A percentile compares a stretch with the other conserved stretches of the same genome.
Evolutionary conservation across 2,329 filamentous ascomycete genomes (phyloP).

Genomic region (Cordyceps farinosa): DNA sequence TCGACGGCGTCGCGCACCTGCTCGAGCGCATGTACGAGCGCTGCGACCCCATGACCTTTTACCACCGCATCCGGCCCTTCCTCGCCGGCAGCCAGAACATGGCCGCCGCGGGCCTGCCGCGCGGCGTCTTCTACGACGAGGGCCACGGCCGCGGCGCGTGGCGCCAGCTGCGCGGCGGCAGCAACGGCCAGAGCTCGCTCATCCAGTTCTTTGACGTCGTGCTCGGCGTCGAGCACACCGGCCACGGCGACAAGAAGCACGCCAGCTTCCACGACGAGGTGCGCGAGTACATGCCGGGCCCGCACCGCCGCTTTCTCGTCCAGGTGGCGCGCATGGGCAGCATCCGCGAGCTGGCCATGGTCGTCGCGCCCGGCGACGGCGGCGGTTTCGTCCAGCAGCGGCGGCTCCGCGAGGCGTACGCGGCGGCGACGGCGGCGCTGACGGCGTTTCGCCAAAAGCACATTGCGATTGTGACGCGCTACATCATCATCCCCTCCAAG

Average conservation of each 20-base stretch:
- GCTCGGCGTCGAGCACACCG: constrained; percentile 73
- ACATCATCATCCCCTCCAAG: constrained; percentile 77
- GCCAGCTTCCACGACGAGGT: constrained; percentile 61
- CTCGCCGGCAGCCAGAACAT: constrained; percentile 92
- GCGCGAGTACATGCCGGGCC: constrained; percentile 84
- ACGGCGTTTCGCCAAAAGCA: constrained; percentile 78
- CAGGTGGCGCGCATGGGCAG: constrained; percentile 68
- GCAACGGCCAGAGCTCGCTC: constrained; percentile 87
- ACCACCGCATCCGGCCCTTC: constrained; percentile 82
- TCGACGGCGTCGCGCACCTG: constrained; percentile 64
- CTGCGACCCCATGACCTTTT: constrained; percentile 84
- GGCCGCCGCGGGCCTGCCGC: constrained; percentile 75
- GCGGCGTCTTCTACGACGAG: constrained; percentile 80
- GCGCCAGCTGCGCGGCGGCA: constrained; percentile 79
- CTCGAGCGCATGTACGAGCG: constrained; percentile 84
- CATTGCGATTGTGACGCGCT: constrained; percentile 83
- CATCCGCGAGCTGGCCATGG: constrained; percentile 65
- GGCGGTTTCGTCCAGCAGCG: constrained; percentile 38
- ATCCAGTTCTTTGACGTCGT: constrained; percentile 92
- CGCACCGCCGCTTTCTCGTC: constrained; percentile 74
- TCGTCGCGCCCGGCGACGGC: constrained; percentile 49
- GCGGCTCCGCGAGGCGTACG: constrained; percentile 51
- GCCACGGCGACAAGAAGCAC: constrained; percentile 34
- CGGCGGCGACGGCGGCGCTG: constrained; percentile 71
- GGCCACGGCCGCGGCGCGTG: constrained; percentile 52